These are phyloP conservation scores for Plasmodium cynomolgi DNA, from an alignment of 169 alveolate genomes.

Conservation along the genomic window DNA sequence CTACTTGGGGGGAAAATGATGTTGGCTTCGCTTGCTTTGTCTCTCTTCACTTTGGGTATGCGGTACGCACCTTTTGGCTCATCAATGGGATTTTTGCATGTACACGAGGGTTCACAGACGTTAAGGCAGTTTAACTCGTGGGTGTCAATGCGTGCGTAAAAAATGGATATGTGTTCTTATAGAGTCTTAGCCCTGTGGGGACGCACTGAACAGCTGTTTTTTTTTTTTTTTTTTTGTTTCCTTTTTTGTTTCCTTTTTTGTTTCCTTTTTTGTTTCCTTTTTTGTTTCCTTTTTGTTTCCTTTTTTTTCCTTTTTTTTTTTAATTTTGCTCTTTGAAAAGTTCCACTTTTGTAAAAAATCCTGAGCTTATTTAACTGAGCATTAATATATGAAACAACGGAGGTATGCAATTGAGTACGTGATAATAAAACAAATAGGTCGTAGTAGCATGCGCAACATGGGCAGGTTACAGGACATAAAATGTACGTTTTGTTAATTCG, in stretches of 20 bases:
- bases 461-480: background rate
- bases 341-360: background rate
- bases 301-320: background rate
- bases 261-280: background rate
- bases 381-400: background rate
- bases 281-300: background rate
- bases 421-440: background rate
- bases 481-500: background rate
- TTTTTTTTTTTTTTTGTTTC: background rate
- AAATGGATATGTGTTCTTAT: background rate
- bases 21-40: background rate
- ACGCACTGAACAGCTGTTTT: background rate
- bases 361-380: slow-evolving; percentile 6
- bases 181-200: background rate
- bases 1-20: background rate
- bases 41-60: background rate
- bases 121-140: background rate
- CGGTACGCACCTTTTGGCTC: background rate
- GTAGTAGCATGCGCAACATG: background rate
- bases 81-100: background rate
- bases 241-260: no score
- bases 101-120: background rate
- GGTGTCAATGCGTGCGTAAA: background rate
- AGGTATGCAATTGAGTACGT: background rate
- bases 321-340: background rate